Conservation (phyloP, 2,329 filamentous ascomycete genomes). For the Elsinoe fawcettii region DNA sequence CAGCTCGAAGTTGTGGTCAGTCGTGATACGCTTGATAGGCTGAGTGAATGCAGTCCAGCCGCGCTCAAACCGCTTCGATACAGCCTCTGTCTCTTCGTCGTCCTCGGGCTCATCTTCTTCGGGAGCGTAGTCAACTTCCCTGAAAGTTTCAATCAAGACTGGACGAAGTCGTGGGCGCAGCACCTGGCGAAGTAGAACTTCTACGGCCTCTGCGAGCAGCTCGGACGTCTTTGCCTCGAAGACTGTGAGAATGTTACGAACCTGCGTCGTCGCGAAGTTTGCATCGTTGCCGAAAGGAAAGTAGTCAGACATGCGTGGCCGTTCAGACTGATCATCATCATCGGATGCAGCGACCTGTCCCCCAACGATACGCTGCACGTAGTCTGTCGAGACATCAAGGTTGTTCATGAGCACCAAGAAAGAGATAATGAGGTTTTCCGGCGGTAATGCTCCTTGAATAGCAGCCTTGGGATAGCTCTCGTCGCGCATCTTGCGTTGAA, state of each 20-base stretch:
- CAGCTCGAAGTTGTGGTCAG: slow-evolving; percentile 64
- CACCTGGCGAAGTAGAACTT: slow-evolving; percentile 80
- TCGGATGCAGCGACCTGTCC: slow-evolving; percentile 46
- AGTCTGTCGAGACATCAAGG: slow-evolving; percentile 84
- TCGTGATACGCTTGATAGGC: slow-evolving; percentile 79
- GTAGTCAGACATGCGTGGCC: slow-evolving; percentile 39
- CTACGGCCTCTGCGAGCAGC: slow-evolving; percentile 73
- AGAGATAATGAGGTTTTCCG: slow-evolving; percentile 77
- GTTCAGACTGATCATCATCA: slow-evolving; percentile 28
- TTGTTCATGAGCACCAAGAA: slow-evolving; percentile 96
- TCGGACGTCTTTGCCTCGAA: slow-evolving; percentile 75
- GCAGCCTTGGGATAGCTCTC: slow-evolving; percentile 80
- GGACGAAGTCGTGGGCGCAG: slow-evolving; percentile 77
- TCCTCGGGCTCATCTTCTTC: slow-evolving; percentile 39
- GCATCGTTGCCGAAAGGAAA: slow-evolving; percentile 79
- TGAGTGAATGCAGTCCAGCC: slow-evolving; percentile 81
- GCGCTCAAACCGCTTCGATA: slow-evolving; percentile 70
- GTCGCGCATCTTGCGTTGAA: slow-evolving; percentile 94
- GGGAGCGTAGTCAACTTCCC: slow-evolving; percentile 78
- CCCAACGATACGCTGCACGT: slow-evolving; percentile 76
- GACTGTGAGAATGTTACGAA: slow-evolving; percentile 60
- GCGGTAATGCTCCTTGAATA: slow-evolving; percentile 71
- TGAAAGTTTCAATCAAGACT: slow-evolving; percentile 79
- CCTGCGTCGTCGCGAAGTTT: slow-evolving; percentile 56
- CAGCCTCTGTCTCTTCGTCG: slow-evolving; percentile 46